Evolutionary conservation across 2,329 filamentous ascomycete genomes (phyloP).

Genomic region (Colletotrichum liaoningense): DNA sequence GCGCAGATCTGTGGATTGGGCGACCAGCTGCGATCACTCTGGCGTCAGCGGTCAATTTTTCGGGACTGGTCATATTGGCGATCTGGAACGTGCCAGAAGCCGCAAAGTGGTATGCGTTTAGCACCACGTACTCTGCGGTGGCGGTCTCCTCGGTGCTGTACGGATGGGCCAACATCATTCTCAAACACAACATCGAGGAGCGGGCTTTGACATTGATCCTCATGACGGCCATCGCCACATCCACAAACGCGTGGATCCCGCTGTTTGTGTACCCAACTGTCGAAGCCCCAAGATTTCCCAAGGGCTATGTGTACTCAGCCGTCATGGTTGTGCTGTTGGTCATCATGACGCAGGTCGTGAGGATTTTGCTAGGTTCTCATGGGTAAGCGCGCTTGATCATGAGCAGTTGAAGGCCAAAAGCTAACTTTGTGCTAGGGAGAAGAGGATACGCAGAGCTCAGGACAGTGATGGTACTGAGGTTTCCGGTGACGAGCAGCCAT

Average conservation of each 20-base stretch:
- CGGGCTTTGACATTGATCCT: conserved; percentile 61
- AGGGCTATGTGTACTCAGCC: conserved; percentile 53
- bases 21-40: conserved; percentile 67
- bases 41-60: conserved; percentile 60
- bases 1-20: conserved; percentile 64
- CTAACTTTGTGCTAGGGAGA: not conserved
- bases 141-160: conserved; percentile 67
- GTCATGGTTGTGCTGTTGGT: conserved; percentile 47
- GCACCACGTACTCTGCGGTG: conserved; percentile 59
- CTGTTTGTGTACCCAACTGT: conserved; percentile 61
- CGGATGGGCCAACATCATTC: conserved; percentile 65
- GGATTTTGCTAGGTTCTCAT: conserved; percentile 31
- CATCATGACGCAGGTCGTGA: conserved; percentile 40
- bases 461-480: not conserved
- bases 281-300: conserved; percentile 54
- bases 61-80: conserved; percentile 62
- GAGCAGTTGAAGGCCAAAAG: not conserved
- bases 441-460: not conserved
- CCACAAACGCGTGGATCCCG: conserved; percentile 66
- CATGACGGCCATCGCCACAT: conserved; percentile 65
- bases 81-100: conserved; percentile 67
- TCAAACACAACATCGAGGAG: conserved; percentile 58
- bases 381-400: not conserved
- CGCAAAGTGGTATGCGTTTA: conserved; percentile 64
- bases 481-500: not conserved